Evolutionary conservation across 305 asterid species (phyloP), one percentile per base, ranked within the genome.

Genomic region (Fraxinus sp.): DNA sequence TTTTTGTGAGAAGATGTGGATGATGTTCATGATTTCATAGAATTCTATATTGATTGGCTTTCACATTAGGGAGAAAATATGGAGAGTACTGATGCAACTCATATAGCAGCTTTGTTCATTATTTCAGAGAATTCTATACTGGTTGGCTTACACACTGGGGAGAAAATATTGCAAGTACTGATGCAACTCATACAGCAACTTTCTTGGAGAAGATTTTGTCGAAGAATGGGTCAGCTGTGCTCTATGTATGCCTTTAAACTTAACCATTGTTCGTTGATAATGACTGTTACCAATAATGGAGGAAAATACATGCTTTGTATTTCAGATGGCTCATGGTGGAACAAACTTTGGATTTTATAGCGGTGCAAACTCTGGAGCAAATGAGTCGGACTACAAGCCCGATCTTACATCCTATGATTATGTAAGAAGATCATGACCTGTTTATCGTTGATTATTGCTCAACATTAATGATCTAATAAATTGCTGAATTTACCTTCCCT

Each of bases 141-240:
- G 99, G 98, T 49, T 96, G 98, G 99, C 97, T 94, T 82, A 96
- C 98, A 24, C 98, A 96, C 83, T 93, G 97, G 99, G 95, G 95
- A 82, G 99, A 94, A 87, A 90, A 86, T 16, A 88, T 89, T 80
- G 97, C 98, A 76, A 92, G 87, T 83, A 93, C 98, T n/a, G 97
- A 86, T 87, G 97, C 99, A 76, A 49, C 85, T 83, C 87, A 77
- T 82, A 92, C 98, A 46, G 97, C 98, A 83, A 57, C 83, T 64
- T 86, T 84, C 90, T 88, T 96, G 89, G 99, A 92, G 70, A 92
- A 86, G 86, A 92, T 96, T 81, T 92, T 94, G 87, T 87, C 93
- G 3, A 89, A 82, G 86, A 96, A 96, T 84, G 99, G 98, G 32
- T 96, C 99, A 71, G 97, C 91, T 84, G 94, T 96, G 83, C 98